phyloP scores from a whole-genome alignment of 805 yeast genomes.

The Candida vaughaniae region DNA sequence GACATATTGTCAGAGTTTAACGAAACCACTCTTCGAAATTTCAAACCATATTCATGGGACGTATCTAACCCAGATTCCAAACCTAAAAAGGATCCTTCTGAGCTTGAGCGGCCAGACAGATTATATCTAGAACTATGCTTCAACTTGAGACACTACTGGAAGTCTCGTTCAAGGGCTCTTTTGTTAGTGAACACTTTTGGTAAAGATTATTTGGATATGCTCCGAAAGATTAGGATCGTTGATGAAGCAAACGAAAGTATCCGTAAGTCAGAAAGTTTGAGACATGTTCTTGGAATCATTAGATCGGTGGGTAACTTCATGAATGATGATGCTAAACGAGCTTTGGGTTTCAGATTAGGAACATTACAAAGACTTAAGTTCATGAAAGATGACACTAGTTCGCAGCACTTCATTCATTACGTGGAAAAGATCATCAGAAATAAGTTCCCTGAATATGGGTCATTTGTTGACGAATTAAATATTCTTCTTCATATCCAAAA shows the following conservation, averaged over 20 bases:
- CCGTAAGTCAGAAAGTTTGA: constrained; percentile 63
- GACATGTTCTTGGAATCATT: constrained; percentile 76
- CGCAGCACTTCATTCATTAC: constrained; percentile 87
- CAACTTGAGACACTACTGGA: constrained; percentile 88
- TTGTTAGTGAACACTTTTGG: constrained; percentile 67
- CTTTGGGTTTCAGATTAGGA: constrained; percentile 85
- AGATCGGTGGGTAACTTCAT: constrained; percentile 92
- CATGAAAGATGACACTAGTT: constrained; percentile 84
- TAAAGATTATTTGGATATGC: constrained; percentile 73
- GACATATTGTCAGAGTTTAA: constrained; percentile 76
- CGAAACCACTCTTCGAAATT: constrained; percentile 63
- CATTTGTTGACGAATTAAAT: constrained; percentile 71
- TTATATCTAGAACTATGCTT: constrained; percentile 78
- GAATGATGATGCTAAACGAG: constrained; percentile 92
- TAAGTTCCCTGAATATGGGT: constrained; percentile 74
- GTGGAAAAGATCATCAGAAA: constrained; percentile 86
- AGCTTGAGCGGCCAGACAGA: constrained; percentile 84
- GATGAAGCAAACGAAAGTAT: constrained; percentile 74
- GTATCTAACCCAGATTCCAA: constrained; percentile 48
- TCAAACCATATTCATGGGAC: constrained; percentile 78
- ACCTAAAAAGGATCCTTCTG: constrained; percentile 66
- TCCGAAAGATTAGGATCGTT: constrained; percentile 61
- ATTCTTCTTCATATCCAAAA: constrained; percentile 62
- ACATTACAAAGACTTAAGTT: constrained; percentile 89
- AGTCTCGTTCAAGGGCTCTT: constrained; percentile 83